These are phyloP conservation scores for Austroboletus rostrupii DNA, from an alignment of 1,284 basidiomycete species.

Conservation along the genomic window DNA sequence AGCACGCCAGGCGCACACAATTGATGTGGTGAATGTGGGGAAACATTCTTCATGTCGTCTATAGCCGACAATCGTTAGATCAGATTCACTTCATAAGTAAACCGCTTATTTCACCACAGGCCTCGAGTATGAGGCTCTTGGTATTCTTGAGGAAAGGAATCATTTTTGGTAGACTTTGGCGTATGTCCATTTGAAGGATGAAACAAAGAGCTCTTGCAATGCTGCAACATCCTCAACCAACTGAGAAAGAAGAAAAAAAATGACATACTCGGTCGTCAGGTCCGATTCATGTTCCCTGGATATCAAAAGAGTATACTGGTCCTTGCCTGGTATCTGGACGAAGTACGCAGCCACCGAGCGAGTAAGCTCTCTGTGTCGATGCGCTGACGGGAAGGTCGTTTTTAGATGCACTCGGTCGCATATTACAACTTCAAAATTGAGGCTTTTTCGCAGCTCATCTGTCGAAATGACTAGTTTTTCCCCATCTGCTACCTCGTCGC, in stretches of 20 bases:
- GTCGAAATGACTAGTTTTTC: neutral
- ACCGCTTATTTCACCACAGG: no score
- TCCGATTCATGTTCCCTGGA: neutral
- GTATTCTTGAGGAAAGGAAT: neutral
- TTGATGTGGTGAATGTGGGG: no score
- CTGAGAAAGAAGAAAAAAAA: neutral
- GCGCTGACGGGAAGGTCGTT: no score
- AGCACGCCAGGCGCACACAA: no score
- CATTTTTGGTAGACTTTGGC: neutral
- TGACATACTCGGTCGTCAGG: neutral
- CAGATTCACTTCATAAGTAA: no score
- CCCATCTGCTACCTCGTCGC: slow-evolving; percentile 5
- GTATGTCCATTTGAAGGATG: neutral
- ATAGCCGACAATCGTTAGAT: no score
- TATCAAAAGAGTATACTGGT: neutral
- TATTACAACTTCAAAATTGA: no score
- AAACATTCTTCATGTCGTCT: no score
- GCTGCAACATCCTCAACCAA: neutral
- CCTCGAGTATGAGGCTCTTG: neutral
- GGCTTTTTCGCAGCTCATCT: no score
- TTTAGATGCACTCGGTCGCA: no score
- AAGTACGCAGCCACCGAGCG: neutral
- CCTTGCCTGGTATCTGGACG: neutral
- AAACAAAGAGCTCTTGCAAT: neutral
- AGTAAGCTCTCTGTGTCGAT: no score